phyloP scores from a whole-genome alignment of 2,329 filamentous ascomycete genomes.

The Fusarium azukiicola region DNA sequence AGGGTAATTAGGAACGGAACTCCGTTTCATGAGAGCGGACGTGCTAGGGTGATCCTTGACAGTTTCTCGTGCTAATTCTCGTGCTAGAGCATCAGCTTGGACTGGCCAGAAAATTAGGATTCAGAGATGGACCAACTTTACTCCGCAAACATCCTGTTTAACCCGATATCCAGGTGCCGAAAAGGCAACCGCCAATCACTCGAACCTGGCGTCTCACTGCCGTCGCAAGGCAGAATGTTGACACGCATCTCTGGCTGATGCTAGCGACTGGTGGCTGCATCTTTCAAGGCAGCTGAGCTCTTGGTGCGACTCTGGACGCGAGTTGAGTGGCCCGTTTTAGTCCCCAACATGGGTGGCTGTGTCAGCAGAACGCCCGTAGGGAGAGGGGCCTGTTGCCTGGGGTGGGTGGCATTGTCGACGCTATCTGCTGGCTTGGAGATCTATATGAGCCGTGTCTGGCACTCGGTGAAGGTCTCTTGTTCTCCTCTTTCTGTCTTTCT shows the following conservation, averaged over 20 bases:
- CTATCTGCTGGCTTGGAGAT: background rate
- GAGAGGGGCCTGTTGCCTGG: slow-evolving; percentile 12
- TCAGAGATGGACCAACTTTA: background rate
- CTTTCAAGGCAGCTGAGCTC: slow-evolving; percentile 14
- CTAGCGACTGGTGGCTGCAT: slow-evolving; percentile 9
- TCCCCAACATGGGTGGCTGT: slow-evolving; percentile 4
- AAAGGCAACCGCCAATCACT: background rate
- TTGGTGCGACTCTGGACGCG: background rate
- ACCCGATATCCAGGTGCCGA: background rate
- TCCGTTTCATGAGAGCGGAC: background rate
- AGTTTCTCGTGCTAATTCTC: too few relatives aligned
- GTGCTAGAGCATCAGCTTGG: too few relatives aligned
- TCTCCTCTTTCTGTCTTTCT: background rate
- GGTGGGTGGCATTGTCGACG: slow-evolving; percentile 1
- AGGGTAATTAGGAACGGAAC: slow-evolving; percentile 12
- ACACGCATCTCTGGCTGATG: slow-evolving; percentile 1
- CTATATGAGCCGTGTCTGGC: slow-evolving; percentile 11
- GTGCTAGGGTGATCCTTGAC: background rate
- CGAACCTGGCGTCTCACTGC: background rate
- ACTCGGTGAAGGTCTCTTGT: background rate
- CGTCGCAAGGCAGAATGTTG: slow-evolving; percentile 5
- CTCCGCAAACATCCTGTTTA: background rate
- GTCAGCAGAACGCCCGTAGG: slow-evolving; percentile 4
- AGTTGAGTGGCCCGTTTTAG: slow-evolving; percentile 3
- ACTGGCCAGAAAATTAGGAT: background rate